phyloP scores from a whole-genome alignment of 2,329 filamentous ascomycete species.

The Neopestalotiopsis clavispora region DNA sequence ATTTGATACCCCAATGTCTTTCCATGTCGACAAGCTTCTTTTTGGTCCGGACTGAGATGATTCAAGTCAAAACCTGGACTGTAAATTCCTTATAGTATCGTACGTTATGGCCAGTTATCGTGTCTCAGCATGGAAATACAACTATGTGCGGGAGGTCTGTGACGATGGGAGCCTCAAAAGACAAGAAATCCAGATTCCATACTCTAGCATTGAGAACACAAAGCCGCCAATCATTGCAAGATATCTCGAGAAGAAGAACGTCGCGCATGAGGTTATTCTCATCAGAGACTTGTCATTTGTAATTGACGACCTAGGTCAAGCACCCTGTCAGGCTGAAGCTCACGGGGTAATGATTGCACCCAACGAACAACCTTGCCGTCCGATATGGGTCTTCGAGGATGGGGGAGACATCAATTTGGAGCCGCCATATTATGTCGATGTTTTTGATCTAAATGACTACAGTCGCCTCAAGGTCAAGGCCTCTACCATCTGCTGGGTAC shows the following conservation, averaged over 20 bases:
- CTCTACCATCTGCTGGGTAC: conserved; percentile 32
- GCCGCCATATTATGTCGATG: conserved; percentile 16
- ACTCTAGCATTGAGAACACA: conserved; percentile 21
- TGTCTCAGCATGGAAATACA: conserved; percentile 30
- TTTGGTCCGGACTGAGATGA: neutral
- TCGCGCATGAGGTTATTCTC: conserved; percentile 25
- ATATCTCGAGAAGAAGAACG: conserved; percentile 24
- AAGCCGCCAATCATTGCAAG: conserved; percentile 25
- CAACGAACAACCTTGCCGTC: conserved; percentile 17
- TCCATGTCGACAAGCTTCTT: neutral
- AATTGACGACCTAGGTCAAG: conserved; percentile 20
- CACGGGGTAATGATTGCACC: conserved; percentile 29
- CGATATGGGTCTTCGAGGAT: conserved; percentile 29
- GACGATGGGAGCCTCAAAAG: neutral
- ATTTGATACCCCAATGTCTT: neutral
- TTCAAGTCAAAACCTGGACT: too few species aligned
- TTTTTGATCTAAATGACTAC: conserved; percentile 19
- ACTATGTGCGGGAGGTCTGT: conserved; percentile 17
- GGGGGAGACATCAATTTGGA: neutral
- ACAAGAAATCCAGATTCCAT: conserved; percentile 29
- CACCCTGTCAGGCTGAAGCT: conserved; percentile 26
- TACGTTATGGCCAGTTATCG: conserved; percentile 21
- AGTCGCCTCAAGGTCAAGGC: conserved; percentile 18
- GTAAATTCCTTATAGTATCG: too few species aligned
- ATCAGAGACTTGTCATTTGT: conserved; percentile 21